Evolutionary conservation across 2,329 filamentous ascomycete species (phyloP), one percentile per base, ranked within the genome.

Genomic region (Cladosporium sp.): DNA sequence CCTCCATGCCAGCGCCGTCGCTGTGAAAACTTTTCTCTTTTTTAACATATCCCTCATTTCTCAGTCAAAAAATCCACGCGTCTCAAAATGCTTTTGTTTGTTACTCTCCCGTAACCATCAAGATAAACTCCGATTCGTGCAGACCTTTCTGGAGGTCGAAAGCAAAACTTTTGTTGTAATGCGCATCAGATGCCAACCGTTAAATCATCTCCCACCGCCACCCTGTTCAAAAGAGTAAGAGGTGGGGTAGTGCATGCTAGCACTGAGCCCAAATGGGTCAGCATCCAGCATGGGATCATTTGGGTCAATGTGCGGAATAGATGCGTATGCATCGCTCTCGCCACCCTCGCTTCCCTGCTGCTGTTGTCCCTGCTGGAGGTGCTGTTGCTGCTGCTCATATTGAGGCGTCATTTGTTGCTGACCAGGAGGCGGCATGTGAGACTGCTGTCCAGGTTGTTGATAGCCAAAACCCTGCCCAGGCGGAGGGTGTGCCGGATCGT

Each of bases 241-340:
- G 2, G 85, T 87, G 9, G 90, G 90, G 62, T 95, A 95, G 57
- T 92, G 88, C 92, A 95, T 95, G 71, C 88, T 95, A 30, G 91
- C 91, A 52, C 87, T 92, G 46, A 96, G 76, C 11, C 91, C 91
- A 62, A 96, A 97, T 0, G 92, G 92, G 68, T 96, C 91, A 69
- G 90, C 88, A 65, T 96, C 91, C 42, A 95, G 75, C 71, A 90
- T 88, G 15, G 90, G 86, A 62, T 96, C 91, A 64, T 88, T 95
- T 12, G 82, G 77, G 57, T 85, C 82, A 61, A 86, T 78, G 48
- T 74, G 71, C 12, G 48, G 48, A 30, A 50, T 43, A 8, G 48
- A 43, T 20, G 39, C 40, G 9, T 43, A 50, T 22, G 48, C 48
- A 13, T 30, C 12, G 25, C 39, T 43, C 64, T 64, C 45, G 27